These are phyloP conservation scores for Rhodocollybia butyracea DNA, from an alignment of 768 basidiomycete species.

Conservation along the genomic window DNA sequence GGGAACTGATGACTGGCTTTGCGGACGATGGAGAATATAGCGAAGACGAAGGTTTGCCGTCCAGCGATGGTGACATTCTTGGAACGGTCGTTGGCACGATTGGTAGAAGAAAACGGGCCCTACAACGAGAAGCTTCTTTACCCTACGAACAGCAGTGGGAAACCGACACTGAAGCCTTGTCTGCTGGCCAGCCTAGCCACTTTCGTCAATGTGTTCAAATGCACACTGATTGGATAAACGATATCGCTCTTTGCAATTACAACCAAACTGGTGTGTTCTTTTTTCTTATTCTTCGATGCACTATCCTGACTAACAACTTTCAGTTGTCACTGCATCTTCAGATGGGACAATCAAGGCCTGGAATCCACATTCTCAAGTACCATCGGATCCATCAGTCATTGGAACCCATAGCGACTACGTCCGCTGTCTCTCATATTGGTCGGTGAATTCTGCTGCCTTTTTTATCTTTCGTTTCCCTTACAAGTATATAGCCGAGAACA, in stretches of 20 bases:
- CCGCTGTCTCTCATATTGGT: slow-evolving; percentile 76
- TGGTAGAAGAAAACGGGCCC: slow-evolving; percentile 32
- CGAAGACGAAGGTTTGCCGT: slow-evolving; percentile 57
- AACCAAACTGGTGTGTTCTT: slow-evolving; percentile 74
- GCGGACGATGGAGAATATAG: slow-evolving; percentile 66
- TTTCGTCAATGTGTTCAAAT: slow-evolving; percentile 89
- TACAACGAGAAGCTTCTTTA: slow-evolving; percentile 32
- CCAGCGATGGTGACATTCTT: slow-evolving; percentile 68
- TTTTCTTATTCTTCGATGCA: neutral
- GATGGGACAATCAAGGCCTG: slow-evolving; percentile 94
- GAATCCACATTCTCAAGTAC: slow-evolving; percentile 70
- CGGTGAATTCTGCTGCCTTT: slow-evolving; percentile 14
- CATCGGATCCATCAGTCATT: slow-evolving; percentile 61
- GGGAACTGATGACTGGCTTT: slow-evolving; percentile 89
- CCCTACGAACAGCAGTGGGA: slow-evolving; percentile 81
- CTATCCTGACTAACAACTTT: slow-evolving; percentile 6
- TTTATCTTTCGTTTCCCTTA: slow-evolving; percentile 12
- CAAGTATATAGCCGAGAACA: slow-evolving; percentile 60
- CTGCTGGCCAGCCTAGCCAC: slow-evolving; percentile 46
- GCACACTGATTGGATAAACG: slow-evolving; percentile 97
- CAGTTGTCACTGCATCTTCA: slow-evolving; percentile 91
- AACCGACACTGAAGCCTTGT: slow-evolving; percentile 54
- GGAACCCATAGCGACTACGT: slow-evolving; percentile 87
- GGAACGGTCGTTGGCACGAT: slow-evolving; percentile 54
- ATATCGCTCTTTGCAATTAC: slow-evolving; percentile 85